These are phyloP conservation scores for Nicotiana attenuata DNA, from an alignment of 257 asterid species.

Conservation along the genomic window DNA sequence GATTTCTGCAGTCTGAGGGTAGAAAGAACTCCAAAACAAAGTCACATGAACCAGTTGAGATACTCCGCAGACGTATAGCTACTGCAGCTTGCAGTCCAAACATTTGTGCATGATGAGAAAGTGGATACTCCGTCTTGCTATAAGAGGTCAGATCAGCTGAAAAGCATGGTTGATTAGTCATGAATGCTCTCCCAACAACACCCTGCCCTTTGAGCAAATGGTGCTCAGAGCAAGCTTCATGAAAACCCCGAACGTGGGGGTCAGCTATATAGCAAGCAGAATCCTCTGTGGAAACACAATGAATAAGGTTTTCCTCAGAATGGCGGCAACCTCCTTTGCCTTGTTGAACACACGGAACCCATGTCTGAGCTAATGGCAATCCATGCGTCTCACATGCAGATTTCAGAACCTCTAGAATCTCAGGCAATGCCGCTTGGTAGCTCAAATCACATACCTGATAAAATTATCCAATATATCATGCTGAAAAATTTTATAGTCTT, in stretches of 20 bases:
- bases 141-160: conserved; percentile 61
- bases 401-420: conserved; percentile 55
- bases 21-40: conserved; percentile 86
- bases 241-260: conserved; percentile 55
- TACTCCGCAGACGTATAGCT: conserved; percentile 76
- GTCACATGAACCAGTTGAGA: conserved; percentile 54
- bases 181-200: conserved; percentile 68
- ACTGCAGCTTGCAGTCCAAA: conserved; percentile 77
- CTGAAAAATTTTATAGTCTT: not conserved
- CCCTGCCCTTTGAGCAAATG: conserved; percentile 88
- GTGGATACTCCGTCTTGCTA: conserved; percentile 79
- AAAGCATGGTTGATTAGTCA: conserved; percentile 78
- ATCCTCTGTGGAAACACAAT: conserved; percentile 68
- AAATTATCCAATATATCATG: conserved; percentile 16
- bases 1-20: conserved; percentile 51
- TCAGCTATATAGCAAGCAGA: conserved; percentile 69
- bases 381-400: conserved; percentile 57
- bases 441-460: conserved; percentile 52
- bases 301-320: conserved; percentile 59
- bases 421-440: conserved; percentile 70
- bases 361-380: conserved; percentile 83
- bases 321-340: conserved; percentile 69
- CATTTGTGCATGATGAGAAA: conserved; percentile 87
- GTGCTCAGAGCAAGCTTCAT: conserved; percentile 83
- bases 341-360: conserved; percentile 72